These are phyloP conservation scores for Protomyces macrosporus DNA, from an alignment of 1,139 yeast species.

Conservation along the genomic window DNA sequence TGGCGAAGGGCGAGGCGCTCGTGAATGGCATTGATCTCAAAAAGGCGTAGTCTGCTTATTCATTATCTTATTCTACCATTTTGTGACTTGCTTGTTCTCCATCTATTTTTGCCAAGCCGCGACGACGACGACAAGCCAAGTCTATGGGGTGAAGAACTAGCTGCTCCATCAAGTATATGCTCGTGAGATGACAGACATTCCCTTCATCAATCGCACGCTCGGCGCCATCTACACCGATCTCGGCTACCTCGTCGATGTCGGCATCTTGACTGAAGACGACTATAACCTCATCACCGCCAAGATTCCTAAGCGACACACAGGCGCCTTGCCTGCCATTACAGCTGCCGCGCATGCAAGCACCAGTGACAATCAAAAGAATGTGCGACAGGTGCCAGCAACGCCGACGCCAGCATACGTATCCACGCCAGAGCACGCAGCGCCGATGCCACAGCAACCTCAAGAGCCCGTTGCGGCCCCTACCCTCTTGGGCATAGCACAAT, in stretches of 20 bases:
- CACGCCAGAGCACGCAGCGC: neutral
- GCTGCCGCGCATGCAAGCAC: neutral
- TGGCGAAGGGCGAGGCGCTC: constrained; percentile 28
- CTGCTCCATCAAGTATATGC: too few species aligned
- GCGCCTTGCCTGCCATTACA: constrained; percentile 39
- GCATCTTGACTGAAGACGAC: constrained; percentile 60
- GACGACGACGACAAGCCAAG: neutral
- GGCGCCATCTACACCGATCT: constrained; percentile 44
- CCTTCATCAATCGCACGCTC: constrained; percentile 2
- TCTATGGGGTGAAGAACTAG: neutral
- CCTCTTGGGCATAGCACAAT: constrained; percentile 26
- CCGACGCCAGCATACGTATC: constrained; percentile 32
- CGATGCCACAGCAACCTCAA: neutral
- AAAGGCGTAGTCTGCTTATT: constrained; percentile 18
- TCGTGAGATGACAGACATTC: neutral
- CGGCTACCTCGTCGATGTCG: constrained; percentile 72
- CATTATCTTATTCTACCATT: too few species aligned
- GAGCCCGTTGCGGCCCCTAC: constrained; percentile 3
- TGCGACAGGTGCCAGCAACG: constrained; percentile 36
- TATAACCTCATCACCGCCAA: constrained; percentile 49
- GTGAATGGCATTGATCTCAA: constrained; percentile 24
- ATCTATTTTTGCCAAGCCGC: neutral
- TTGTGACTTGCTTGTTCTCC: too few species aligned
- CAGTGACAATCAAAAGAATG: constrained; percentile 35
- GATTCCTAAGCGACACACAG: constrained; percentile 48